Conservation (phyloP, 345 rosid species). For the Eucalyptus pumila region DNA sequence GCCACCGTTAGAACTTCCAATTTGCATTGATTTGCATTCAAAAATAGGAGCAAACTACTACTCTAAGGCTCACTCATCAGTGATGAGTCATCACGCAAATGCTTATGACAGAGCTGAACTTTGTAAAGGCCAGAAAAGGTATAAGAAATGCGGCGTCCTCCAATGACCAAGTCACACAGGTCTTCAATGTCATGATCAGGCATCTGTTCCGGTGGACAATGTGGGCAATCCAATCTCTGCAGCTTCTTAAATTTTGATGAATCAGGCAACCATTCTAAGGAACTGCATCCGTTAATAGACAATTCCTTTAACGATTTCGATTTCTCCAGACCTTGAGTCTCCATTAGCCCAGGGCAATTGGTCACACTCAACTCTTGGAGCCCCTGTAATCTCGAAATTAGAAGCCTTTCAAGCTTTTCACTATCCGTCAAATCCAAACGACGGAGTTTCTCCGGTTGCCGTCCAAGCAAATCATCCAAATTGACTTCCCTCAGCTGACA, state of each 20-base stretch:
- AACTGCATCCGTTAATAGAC: not conserved
- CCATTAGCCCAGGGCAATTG: not conserved
- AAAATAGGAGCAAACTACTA: no score
- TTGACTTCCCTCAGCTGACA: no score
- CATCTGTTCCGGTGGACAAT: not conserved
- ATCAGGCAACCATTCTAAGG: not conserved
- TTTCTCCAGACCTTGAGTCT: not conserved
- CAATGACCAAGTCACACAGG: rapidly evolving
- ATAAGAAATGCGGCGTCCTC: not conserved
- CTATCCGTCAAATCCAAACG: not conserved
- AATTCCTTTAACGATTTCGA: not conserved
- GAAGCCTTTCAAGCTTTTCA: not conserved
- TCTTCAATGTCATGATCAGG: not conserved
- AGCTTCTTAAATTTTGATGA: not conserved
- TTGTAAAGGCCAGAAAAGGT: rapidly evolving
- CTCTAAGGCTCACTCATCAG: rapidly evolving
- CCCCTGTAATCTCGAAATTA: not conserved
- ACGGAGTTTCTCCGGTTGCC: no score
- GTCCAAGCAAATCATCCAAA: no score
- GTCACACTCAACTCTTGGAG: not conserved
- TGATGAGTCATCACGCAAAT: not conserved
- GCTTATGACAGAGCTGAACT: not conserved
- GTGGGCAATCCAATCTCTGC: rapidly evolving
- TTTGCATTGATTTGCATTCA: no score
- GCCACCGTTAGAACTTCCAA: not conserved